Conservation (phyloP, 768 basidiomycete species). For the Butyriboletus loyo region DNA sequence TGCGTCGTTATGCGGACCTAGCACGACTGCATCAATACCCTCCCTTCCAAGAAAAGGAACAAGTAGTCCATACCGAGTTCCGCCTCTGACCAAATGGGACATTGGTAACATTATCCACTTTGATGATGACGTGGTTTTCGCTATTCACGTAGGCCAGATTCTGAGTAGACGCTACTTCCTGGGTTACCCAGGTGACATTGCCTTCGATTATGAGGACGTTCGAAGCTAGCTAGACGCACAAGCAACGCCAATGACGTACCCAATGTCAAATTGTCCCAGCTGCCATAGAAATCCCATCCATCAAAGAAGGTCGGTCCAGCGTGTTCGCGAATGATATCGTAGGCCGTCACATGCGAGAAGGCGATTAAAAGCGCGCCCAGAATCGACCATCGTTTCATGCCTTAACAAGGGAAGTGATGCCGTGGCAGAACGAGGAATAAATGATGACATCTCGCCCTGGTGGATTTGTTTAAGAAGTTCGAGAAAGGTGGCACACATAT, state of each 20-base stretch:
- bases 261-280: conserved; percentile 44
- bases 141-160: conserved; percentile 57
- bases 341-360: conserved; percentile 18
- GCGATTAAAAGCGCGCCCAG: background rate
- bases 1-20: conserved; percentile 47
- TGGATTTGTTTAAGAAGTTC: conserved; percentile 5
- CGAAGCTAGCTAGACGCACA: background rate
- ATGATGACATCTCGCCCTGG: background rate
- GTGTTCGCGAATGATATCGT: conserved; percentile 42
- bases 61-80: conserved; percentile 46
- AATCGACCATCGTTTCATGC: conserved; percentile 13
- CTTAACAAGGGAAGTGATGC: background rate
- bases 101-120: conserved; percentile 67
- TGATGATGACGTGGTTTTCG: conserved; percentile 64
- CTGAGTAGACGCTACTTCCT: conserved; percentile 43
- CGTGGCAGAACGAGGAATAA: background rate
- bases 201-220: conserved; percentile 36
- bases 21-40: background rate
- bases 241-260: conserved; percentile 31
- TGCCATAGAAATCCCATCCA: conserved; percentile 53
- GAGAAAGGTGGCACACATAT: background rate
- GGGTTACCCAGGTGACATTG: conserved; percentile 58
- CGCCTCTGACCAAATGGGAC: conserved; percentile 51
- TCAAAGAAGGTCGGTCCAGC: conserved; percentile 52
- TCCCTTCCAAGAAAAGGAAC: background rate